Evolutionary conservation across 306 rosid species (phyloP).

Genomic region (Sechiopsis laciniata): DNA sequence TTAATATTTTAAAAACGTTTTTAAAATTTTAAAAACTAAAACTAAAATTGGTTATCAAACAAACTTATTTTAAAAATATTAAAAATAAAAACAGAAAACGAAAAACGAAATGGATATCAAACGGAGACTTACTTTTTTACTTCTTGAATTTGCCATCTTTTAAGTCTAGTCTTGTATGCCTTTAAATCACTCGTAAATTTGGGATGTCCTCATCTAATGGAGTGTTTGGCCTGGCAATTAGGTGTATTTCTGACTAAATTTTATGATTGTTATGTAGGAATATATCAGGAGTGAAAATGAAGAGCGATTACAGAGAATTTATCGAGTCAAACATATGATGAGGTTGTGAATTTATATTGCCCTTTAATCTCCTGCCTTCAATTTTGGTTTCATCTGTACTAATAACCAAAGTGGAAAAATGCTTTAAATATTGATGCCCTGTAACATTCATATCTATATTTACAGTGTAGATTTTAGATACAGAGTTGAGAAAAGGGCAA

Average conservation of each 20-base stretch:
- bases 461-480: slow-evolving; percentile 25
- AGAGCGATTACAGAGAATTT: slow-evolving; percentile 78
- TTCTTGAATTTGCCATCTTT: too few species aligned
- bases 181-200: neutral
- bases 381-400: slow-evolving; percentile 42
- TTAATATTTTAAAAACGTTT: too few species aligned
- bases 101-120: too few species aligned
- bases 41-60: too few species aligned
- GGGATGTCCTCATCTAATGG: neutral
- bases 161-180: too few species aligned
- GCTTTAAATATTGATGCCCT: neutral
- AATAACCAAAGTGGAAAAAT: neutral
- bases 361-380: slow-evolving; percentile 38
- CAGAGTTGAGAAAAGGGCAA: too few species aligned
- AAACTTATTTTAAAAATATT: too few species aligned
- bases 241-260: neutral
- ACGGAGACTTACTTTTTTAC: too few species aligned
- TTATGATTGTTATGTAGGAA: slow-evolving; percentile 45
- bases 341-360: slow-evolving; percentile 23
- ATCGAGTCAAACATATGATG: slow-evolving; percentile 67
- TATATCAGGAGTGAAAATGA: slow-evolving; percentile 86
- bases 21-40: too few species aligned
- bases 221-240: neutral
- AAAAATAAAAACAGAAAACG: too few species aligned
- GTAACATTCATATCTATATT: slow-evolving; percentile 8